Percentiles rank a stretch among this genome's conserved stretches.
Evolutionary conservation across 2,329 filamentous ascomycete species (phyloP).

Genomic region (Simplicillium aogashimaense): DNA sequence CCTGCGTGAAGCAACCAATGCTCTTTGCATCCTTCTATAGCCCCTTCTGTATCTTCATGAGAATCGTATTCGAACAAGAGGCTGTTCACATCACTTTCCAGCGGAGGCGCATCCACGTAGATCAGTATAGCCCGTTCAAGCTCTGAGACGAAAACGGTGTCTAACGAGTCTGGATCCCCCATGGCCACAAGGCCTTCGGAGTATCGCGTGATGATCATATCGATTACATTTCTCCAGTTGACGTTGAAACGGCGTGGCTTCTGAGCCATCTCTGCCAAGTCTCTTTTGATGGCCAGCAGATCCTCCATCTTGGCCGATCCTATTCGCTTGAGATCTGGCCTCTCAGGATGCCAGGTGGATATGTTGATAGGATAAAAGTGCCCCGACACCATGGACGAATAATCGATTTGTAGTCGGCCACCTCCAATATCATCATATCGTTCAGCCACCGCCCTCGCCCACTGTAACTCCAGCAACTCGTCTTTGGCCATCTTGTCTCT

Average conservation of each 20-base stretch:
- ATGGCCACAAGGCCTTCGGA: slow-evolving; percentile 39
- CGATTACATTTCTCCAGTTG: slow-evolving; percentile 58
- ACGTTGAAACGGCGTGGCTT: slow-evolving; percentile 20
- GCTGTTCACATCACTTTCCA: slow-evolving; percentile 13
- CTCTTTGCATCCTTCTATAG: neutral
- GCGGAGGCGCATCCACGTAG: slow-evolving; percentile 29
- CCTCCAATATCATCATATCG: slow-evolving; percentile 35
- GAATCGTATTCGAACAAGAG: too few species aligned
- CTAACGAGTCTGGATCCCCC: slow-evolving; percentile 14
- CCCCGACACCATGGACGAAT: slow-evolving; percentile 39
- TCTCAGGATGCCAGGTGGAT: slow-evolving; percentile 26
- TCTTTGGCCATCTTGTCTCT: slow-evolving; percentile 9
- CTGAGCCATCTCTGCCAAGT: slow-evolving; percentile 33
- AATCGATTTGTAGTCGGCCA: slow-evolving; percentile 32
- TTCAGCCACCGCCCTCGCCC: slow-evolving; percentile 27
- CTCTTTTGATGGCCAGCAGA: slow-evolving; percentile 24
- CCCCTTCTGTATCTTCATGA: neutral
- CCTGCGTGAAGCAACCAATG: slow-evolving; percentile 2
- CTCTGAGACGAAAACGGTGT: slow-evolving; percentile 21
- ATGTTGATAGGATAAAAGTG: slow-evolving; percentile 41
- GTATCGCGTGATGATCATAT: slow-evolving; percentile 57
- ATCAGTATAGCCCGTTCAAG: slow-evolving; percentile 28
- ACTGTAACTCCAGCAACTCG: slow-evolving; percentile 25
- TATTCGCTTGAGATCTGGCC: slow-evolving; percentile 23
- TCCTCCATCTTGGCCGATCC: slow-evolving; percentile 16